Conservation (phyloP, 441 rosid genomes). For the Bruguiera hainesii region DNA sequence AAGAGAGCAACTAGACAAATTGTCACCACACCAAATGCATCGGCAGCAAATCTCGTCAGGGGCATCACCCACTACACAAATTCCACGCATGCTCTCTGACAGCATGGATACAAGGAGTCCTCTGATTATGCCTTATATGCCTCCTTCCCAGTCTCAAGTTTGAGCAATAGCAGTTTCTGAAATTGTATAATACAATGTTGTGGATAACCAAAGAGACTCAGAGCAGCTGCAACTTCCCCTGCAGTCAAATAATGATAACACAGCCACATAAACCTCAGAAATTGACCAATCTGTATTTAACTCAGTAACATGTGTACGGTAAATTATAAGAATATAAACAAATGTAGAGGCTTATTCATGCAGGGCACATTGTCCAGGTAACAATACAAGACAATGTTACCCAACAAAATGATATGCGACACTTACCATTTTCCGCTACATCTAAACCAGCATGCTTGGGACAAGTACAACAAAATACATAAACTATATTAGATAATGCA, state of each 20-base stretch:
- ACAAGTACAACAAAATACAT: no score
- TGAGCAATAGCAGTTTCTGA: conserved; percentile 22
- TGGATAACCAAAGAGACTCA: conserved; percentile 12
- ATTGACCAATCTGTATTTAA: not conserved
- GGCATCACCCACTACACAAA: conserved; percentile 98
- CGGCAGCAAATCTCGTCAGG: conserved; percentile 90
- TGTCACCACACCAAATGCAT: conserved; percentile 96
- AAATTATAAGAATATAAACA: not conserved
- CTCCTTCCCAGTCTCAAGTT: conserved; percentile 29
- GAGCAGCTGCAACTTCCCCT: conserved; percentile 11
- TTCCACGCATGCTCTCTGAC: conserved; percentile 99
- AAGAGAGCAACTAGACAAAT: conserved; percentile 78
- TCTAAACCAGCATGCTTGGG: no score
- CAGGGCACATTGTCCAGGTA: no score
- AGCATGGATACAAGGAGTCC: conserved; percentile 86
- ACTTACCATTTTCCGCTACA: no score
- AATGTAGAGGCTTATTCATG: no score
- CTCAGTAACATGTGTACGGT: not conserved
- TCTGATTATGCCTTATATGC: conserved; percentile 18
- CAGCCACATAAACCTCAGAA: not conserved
- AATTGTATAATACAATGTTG: not conserved
- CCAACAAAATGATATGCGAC: no score
- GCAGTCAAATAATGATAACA: conserved; percentile 3
- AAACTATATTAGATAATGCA: no score
- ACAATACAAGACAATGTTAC: no score